Conservation (phyloP, 1,139 yeast genomes). For the Candida sanyaensis region DNA sequence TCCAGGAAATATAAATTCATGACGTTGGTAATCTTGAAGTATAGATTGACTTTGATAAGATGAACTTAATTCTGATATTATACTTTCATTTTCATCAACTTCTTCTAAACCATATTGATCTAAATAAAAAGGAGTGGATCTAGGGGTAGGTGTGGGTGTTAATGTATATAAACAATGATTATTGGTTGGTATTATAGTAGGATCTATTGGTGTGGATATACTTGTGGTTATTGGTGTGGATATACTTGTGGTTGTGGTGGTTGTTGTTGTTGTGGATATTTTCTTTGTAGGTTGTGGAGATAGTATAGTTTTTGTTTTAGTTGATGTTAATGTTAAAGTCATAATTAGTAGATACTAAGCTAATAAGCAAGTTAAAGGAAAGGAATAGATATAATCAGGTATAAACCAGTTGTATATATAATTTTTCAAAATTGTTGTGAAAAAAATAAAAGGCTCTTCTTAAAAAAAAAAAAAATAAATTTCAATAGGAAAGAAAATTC, state of each 20-base stretch:
- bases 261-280: not conserved
- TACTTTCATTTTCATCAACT: slow-evolving; percentile 13
- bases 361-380: too few relatives aligned
- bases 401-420: too few relatives aligned
- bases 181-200: not conserved
- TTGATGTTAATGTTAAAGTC: not conserved
- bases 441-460: too few relatives aligned
- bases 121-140: slow-evolving; percentile 10
- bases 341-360: not conserved
- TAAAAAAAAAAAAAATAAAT: too few relatives aligned
- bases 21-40: not conserved
- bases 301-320: not conserved
- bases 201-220: not conserved
- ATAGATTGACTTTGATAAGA: slow-evolving; percentile 3
- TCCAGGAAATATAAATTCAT: not conserved
- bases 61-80: slow-evolving; percentile 11
- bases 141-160: slow-evolving; percentile 7
- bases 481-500: too few relatives aligned
- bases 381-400: too few relatives aligned
- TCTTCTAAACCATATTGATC: slow-evolving; percentile 9
- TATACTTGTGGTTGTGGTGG: not conserved
- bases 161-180: not conserved
- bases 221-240: not conserved
- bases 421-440: too few relatives aligned
- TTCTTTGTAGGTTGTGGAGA: slow-evolving; percentile 14